Conservation (phyloP, 345 rosid genomes). For the Gossypium longicalyx region DNA sequence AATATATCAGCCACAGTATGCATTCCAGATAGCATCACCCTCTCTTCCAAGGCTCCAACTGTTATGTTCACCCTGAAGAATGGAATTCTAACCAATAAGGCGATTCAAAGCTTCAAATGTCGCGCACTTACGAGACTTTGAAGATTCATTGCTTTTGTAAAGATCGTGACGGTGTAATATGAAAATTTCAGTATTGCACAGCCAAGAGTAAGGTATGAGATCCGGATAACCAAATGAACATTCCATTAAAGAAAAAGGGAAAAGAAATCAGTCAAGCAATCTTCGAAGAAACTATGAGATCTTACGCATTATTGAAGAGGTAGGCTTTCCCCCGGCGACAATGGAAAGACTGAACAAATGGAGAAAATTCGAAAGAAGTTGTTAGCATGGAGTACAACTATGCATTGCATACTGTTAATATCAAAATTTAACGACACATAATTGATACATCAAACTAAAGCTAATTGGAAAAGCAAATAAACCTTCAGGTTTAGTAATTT, state of each 20-base stretch:
- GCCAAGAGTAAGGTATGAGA: background rate
- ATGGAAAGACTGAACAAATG: conserved; percentile 52
- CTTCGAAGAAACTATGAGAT: conserved; percentile 14
- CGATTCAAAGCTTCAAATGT: background rate
- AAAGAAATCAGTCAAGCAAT: background rate
- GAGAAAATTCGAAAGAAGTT: conserved; percentile 9
- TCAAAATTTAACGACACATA: background rate
- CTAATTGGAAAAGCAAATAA: background rate
- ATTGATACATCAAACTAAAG: background rate
- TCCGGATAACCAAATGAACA: background rate
- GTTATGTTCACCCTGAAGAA: conserved; percentile 65
- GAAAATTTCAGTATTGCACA: background rate
- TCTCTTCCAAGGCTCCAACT: conserved; percentile 63
- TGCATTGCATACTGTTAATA: background rate
- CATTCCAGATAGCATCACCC: conserved; percentile 75
- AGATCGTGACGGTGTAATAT: background rate
- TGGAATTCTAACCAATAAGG: conserved; percentile 11
- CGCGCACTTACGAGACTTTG: background rate
- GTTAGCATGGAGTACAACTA: background rate
- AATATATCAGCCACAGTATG: conserved; percentile 79
- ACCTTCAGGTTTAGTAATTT: background rate
- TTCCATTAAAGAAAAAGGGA: background rate
- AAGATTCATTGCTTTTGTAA: background rate
- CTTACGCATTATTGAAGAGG: conserved; percentile 78
- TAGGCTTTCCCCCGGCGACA: conserved; percentile 75